Base-by-base conservation (phyloP, 208 protist species). In the Trypanosoma vivax region DNA sequence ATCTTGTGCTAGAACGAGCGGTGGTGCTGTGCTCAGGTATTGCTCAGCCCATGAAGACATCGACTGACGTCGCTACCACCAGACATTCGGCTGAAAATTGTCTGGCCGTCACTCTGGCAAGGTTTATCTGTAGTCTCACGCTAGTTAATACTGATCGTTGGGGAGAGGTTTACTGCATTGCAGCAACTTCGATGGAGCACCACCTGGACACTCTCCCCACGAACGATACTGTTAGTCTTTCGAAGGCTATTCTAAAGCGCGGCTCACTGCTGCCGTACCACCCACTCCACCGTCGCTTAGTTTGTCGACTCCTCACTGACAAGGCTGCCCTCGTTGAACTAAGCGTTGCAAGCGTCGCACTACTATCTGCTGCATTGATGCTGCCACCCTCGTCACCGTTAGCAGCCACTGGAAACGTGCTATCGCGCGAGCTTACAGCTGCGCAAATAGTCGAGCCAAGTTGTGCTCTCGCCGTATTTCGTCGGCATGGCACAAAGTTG, bases 221-320 rank as follows among this genome's bases (percentile, higher is more conserved):
- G 7, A 28, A 18, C 13, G 56, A 40, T 25, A 18, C 60, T 16
- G 43, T 57, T n/a, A 55, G 45, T 35, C 47, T 76, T 5, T 19
- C 83, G 5, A 64, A 38, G 7, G 64, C 72, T 14, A 33, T 87
- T 30, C 53, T 84, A 35, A 66, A 60, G 10, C 78, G 83, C 34
- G 65, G 73, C 51, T 75, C 71, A 0, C 63, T 76, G 49, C 53
- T 88, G 18, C 84, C 79, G 0, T 74, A 80, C 35, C 76, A 88
- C 48, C 57, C 75, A 4, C 70, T 88, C 37, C 79, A 88, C 50
- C 28, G 29, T n/a, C 45, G 69, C 25, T 65, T 86, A 27, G 75
- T 76, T 28, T 63, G 54, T 13, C 74, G 68, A 1, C 46, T 92
- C 2, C 54, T 88, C 9, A 31, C 63, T 49, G 57, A 70, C n/a